A percentile compares a stretch with the other conserved stretches of the same genome.
These are phyloP conservation scores for Picochlorum sp. DNA, from an alignment of 139 green algal species.

Conservation along the genomic window DNA sequence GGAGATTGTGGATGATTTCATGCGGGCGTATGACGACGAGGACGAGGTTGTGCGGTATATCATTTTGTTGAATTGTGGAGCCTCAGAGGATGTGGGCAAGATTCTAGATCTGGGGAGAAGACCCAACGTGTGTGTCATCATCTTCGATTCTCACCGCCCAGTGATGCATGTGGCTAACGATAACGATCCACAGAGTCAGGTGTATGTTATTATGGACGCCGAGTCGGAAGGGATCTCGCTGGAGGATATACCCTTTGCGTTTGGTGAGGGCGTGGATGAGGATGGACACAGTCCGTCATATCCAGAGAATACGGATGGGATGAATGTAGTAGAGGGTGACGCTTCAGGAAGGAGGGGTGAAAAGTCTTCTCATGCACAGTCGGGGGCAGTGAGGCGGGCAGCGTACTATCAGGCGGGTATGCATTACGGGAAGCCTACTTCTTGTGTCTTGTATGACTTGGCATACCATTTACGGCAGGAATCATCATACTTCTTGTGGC, in stretches of 20 bases:
- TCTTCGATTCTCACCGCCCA: conserved; percentile 71
- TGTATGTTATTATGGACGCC: conserved; percentile 26
- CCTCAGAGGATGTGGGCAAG: conserved; percentile 46
- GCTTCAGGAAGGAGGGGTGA: background rate
- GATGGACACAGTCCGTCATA: conserved; percentile 29
- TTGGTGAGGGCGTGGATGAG: conserved; percentile 34
- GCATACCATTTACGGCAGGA: conserved; percentile 49
- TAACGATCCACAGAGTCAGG: background rate
- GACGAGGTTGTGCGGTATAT: background rate
- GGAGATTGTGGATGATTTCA: conserved; percentile 23
- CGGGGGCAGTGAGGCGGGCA: background rate
- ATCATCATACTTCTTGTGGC: conserved; percentile 59
- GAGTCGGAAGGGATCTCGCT: conserved; percentile 8
- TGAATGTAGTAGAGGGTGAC: conserved; percentile 6
- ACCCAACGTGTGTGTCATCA: conserved; percentile 51
- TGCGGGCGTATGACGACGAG: conserved; percentile 1
- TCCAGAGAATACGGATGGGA: conserved; percentile 29
- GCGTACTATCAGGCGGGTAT: conserved; percentile 26
- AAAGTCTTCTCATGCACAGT: background rate
- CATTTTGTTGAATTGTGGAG: conserved; percentile 84
- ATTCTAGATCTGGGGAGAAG: conserved; percentile 27
- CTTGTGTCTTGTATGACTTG: conserved; percentile 61
- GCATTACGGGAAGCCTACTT: conserved; percentile 59
- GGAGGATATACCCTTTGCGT: conserved; percentile 20
- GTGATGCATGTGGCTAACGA: conserved; percentile 35